Evolutionary conservation across 352 stramenopile species (phyloP).

Genomic region (Pythium monospermum): DNA sequence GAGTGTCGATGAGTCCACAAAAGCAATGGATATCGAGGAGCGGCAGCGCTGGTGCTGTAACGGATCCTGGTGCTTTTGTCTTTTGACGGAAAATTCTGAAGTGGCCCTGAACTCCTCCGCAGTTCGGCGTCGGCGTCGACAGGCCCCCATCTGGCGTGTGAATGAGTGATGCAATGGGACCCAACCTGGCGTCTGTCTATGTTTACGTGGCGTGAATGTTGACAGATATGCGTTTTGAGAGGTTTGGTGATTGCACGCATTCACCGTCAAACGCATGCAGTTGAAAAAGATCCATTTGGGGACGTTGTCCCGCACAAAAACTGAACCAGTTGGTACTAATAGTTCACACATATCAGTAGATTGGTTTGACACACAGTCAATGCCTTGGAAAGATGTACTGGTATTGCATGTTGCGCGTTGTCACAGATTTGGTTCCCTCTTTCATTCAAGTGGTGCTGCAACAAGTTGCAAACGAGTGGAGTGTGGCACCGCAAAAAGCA

Average conservation of each 20-base stretch:
- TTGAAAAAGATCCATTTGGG: conserved; percentile 1
- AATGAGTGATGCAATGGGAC: background rate
- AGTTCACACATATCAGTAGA: too few species aligned
- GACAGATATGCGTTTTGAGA: conserved; percentile 13
- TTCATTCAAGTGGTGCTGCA: too few species aligned
- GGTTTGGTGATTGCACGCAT: conserved; percentile 14
- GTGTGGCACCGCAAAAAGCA: too few species aligned
- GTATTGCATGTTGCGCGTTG: too few species aligned
- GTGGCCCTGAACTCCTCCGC: conserved; percentile 7
- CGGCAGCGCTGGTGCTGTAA: background rate
- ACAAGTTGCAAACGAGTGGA: too few species aligned
- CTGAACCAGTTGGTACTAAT: too few species aligned
- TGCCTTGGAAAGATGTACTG: too few species aligned
- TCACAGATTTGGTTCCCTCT: too few species aligned
- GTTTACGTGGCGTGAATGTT: conserved; percentile 13
- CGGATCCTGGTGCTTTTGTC: conserved; percentile 2
- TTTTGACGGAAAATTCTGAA: conserved; percentile 22
- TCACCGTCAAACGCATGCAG: background rate
- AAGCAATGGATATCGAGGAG: background rate
- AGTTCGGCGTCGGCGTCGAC: background rate
- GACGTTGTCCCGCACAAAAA: conserved; percentile 12
- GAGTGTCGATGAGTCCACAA: too few species aligned
- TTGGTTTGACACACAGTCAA: too few species aligned
- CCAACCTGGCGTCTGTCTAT: background rate
- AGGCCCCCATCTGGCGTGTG: background rate